A percentile compares a stretch with the other conserved stretches of the same genome.
Conservation (phyloP, 345 rosid genomes). For the Aquilaria malaccensis region DNA sequence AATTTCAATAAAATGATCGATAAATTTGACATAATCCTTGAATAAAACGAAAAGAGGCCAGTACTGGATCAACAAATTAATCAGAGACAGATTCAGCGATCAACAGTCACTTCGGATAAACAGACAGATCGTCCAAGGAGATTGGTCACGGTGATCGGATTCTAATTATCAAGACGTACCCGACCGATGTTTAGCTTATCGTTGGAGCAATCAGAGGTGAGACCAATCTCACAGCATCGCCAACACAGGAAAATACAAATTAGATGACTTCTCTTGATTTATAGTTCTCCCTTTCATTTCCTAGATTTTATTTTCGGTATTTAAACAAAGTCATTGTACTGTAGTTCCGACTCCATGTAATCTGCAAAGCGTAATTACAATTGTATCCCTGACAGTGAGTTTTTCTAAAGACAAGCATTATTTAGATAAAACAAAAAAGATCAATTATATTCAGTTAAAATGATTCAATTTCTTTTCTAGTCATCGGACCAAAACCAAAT, state of each 20-base stretch:
- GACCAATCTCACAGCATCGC: constrained; percentile 23
- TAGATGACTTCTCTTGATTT: not conserved
- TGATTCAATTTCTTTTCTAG: not conserved
- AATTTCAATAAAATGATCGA: not conserved
- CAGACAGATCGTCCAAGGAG: constrained; percentile 11
- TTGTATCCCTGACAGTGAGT: not conserved
- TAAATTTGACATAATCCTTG: constrained; percentile 12
- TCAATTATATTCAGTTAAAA: not conserved
- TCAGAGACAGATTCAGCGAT: constrained; percentile 1
- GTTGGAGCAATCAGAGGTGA: constrained; percentile 25
- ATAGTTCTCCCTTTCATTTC: not conserved
- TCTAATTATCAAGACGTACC: constrained; percentile 26
- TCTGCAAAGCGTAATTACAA: too few relatives aligned
- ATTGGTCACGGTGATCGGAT: constrained; percentile 13
- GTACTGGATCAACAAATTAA: constrained; percentile 17
- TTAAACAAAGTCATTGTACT: not conserved
- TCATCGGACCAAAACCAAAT: too few relatives aligned
- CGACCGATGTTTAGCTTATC: constrained; percentile 21
- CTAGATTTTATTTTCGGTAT: not conserved
- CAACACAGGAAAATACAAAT: constrained; percentile 9
- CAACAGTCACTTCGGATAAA: not conserved
- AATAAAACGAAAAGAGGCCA: constrained; percentile 9
- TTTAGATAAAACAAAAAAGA: not conserved
- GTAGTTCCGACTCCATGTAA: too few relatives aligned
- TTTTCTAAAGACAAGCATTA: not conserved